phyloP scores from a whole-genome alignment of 139 green algal species.

The Mesotaenium endlicherianum region DNA sequence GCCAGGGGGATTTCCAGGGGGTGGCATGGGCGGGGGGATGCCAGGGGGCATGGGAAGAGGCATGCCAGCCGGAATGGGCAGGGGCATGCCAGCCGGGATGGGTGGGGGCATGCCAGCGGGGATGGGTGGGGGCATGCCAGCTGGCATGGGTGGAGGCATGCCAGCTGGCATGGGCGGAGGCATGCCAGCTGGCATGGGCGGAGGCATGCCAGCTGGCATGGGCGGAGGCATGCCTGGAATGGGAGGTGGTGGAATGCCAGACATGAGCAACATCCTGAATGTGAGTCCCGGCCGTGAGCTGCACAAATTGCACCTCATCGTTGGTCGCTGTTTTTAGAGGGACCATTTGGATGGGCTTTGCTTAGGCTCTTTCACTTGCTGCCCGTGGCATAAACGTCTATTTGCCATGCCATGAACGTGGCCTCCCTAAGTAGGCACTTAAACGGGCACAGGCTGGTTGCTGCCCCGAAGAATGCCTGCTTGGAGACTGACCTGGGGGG shows the following conservation, averaged over 20 bases:
- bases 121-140: not conserved
- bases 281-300: not conserved
- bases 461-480: not conserved
- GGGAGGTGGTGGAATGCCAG: constrained; percentile 15
- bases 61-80: not conserved
- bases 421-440: not conserved
- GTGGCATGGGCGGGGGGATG: constrained; percentile 9
- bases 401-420: not conserved
- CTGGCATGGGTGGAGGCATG: constrained; percentile 9
- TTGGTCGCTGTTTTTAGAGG: not conserved
- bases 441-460: not conserved
- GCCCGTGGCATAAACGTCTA: not conserved
- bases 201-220: constrained; percentile 16
- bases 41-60: not conserved
- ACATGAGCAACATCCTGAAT: constrained; percentile 31
- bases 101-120: not conserved
- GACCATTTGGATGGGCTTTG: not conserved
- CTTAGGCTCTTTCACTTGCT: not conserved
- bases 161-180: not conserved
- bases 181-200: not conserved
- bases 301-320: not conserved
- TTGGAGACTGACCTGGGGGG: not conserved
- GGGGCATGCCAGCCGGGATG: not conserved
- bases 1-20: not conserved
- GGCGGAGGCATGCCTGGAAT: constrained; percentile 1